A percentile compares a stretch with the other conserved stretches of the same genome.
phyloP scores from a whole-genome alignment of 352 stramenopile species.

The Globisporangium nunn region DNA sequence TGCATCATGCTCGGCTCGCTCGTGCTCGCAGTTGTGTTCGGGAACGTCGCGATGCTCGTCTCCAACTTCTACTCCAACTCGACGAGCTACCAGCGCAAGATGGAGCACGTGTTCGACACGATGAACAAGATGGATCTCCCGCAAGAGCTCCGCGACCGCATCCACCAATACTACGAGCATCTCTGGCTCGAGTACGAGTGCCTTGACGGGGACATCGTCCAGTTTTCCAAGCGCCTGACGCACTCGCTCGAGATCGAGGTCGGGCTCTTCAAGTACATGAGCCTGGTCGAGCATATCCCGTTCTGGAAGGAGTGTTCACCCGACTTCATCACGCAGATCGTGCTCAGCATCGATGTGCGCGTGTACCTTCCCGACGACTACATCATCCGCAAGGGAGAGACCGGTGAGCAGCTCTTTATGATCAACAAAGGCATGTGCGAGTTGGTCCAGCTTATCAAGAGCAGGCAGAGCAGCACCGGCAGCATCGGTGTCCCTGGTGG shows the following conservation, averaged over 20 bases:
- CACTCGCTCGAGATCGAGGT: slow-evolving; percentile 53
- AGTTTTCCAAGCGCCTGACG: slow-evolving; percentile 46
- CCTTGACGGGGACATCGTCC: slow-evolving; percentile 39
- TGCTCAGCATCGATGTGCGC: slow-evolving; percentile 34
- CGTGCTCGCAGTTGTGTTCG: slow-evolving; percentile 53
- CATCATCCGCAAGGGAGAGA: slow-evolving; percentile 40
- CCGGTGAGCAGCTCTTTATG: slow-evolving; percentile 56
- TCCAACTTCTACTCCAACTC: slow-evolving; percentile 48
- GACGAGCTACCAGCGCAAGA: slow-evolving; percentile 56
- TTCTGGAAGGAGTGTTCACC: slow-evolving; percentile 28
- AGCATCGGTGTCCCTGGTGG: slow-evolving; percentile 1
- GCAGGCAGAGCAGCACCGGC: slow-evolving; percentile 1
- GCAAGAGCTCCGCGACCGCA: slow-evolving; percentile 34
- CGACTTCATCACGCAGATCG: slow-evolving; percentile 51
- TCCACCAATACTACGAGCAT: slow-evolving; percentile 69
- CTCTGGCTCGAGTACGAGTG: slow-evolving; percentile 62
- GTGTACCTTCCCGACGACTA: slow-evolving; percentile 62
- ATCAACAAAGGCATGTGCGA: slow-evolving; percentile 47
- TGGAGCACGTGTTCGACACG: slow-evolving; percentile 47
- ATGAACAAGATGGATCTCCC: slow-evolving; percentile 55
- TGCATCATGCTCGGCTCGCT: slow-evolving; percentile 44
- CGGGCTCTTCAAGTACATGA: slow-evolving; percentile 66
- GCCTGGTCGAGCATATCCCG: slow-evolving; percentile 36
- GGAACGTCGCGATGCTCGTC: slow-evolving; percentile 51
- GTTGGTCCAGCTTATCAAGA: slow-evolving; percentile 13